These are phyloP conservation scores for Plasmodium reichenowi DNA, from an alignment of 169 alveolate genomes.

Conservation along the genomic window DNA sequence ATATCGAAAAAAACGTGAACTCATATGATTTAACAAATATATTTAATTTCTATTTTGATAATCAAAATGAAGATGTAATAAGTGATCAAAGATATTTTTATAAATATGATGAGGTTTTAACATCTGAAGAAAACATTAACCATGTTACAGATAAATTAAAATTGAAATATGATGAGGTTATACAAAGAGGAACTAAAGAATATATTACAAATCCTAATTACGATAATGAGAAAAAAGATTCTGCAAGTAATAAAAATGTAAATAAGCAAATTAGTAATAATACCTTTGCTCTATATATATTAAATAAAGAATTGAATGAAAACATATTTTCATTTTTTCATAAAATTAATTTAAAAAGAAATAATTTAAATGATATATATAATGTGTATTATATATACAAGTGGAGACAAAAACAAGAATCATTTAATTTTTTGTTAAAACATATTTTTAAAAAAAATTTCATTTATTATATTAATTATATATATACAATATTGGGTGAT, in stretches of 20 bases:
- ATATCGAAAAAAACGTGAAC: constrained; percentile 1
- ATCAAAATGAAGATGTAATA: neutral
- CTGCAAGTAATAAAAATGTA: too few relatives aligned
- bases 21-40: constrained; percentile 22
- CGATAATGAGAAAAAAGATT: too few relatives aligned
- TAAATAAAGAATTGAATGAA: constrained; percentile 62
- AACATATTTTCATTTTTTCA: constrained; percentile 64
- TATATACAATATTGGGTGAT: constrained; percentile 21
- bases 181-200: neutral
- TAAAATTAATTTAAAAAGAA: constrained; percentile 61
- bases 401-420: constrained; percentile 46
- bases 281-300: constrained; percentile 36
- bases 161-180: constrained; percentile 10
- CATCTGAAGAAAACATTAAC: constrained; percentile 25
- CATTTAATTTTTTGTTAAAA: constrained; percentile 24
- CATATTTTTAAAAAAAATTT: constrained; percentile 54
- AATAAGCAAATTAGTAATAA: too few relatives aligned
- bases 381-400: constrained; percentile 59
- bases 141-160: constrained; percentile 36
- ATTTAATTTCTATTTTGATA: constrained; percentile 54
- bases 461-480: constrained; percentile 23
- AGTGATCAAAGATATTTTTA: constrained; percentile 9
- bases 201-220: neutral
- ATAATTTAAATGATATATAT: constrained; percentile 36
- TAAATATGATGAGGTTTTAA: neutral